Conservation (phyloP, 306 rosid genomes). For the peach (Prunus persica) region Prunus_persica_NCBIv2 NC_034009.1:14478001-14478500, state of each 20-base stretch:
- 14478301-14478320: slow-evolving; percentile 55
- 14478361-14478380: slow-evolving; percentile 28
- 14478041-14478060: too few relatives aligned
- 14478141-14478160: too few relatives aligned
- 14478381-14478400: slow-evolving; percentile 21
- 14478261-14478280: slow-evolving; percentile 23
- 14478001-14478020: too few relatives aligned
- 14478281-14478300: slow-evolving; percentile 33
- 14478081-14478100: too few relatives aligned
- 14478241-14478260: not conserved
- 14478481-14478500: slow-evolving; percentile 4
- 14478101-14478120: too few relatives aligned
- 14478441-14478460: slow-evolving; percentile 9
- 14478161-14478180: too few relatives aligned
- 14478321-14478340: slow-evolving; percentile 45
- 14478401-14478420: slow-evolving; percentile 34
- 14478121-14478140: too few relatives aligned
- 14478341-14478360: slow-evolving; percentile 47
- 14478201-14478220: not conserved
- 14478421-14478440: slow-evolving; percentile 50
- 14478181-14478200: too few relatives aligned
- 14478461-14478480: slow-evolving; percentile 23
- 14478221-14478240: not conserved
- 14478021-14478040: too few relatives aligned
- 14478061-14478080: too few relatives aligned